phyloP scores from a whole-genome alignment of 306 rosid species.

The Betula pendula region DNA sequence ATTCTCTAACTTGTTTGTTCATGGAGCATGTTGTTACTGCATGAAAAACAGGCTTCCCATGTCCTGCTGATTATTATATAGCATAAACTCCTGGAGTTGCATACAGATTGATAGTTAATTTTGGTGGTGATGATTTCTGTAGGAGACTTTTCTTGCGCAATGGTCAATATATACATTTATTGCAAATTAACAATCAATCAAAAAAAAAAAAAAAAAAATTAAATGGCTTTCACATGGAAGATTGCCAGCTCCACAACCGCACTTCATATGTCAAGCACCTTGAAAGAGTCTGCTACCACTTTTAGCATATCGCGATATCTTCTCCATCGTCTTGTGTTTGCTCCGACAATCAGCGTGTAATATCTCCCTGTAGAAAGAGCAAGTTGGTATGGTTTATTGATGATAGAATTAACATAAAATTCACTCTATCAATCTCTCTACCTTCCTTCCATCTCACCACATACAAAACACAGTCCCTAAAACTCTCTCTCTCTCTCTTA shows the following conservation, averaged over 20 bases:
- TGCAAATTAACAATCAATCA: too few species aligned
- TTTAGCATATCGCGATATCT: slow-evolving; percentile 69
- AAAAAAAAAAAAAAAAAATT: too few species aligned
- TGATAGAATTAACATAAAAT: too few species aligned
- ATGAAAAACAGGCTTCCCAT: neutral
- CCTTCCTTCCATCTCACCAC: too few species aligned
- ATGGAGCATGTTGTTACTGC: neutral
- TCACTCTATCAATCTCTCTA: too few species aligned
- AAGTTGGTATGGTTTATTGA: slow-evolving; percentile 9
- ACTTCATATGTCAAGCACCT: slow-evolving; percentile 68
- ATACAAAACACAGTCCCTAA: too few species aligned
- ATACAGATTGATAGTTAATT: too few species aligned
- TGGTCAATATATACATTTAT: too few species aligned
- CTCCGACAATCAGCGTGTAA: slow-evolving; percentile 81
- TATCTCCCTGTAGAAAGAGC: slow-evolving; percentile 59
- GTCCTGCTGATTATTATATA: neutral
- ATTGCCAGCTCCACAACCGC: neutral
- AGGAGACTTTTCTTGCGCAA: too few species aligned
- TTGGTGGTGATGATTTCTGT: too few species aligned
- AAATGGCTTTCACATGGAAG: neutral
- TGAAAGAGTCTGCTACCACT: slow-evolving; percentile 95
- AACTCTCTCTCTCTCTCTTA: too few species aligned
- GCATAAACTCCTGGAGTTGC: neutral
- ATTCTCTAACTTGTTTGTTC: neutral
- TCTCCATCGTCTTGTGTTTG: slow-evolving; percentile 90